Evolutionary conservation across 768 basidiomycete genomes (phyloP), one percentile per base, ranked within the genome.

Genomic region (Trametes coccinea): DNA sequence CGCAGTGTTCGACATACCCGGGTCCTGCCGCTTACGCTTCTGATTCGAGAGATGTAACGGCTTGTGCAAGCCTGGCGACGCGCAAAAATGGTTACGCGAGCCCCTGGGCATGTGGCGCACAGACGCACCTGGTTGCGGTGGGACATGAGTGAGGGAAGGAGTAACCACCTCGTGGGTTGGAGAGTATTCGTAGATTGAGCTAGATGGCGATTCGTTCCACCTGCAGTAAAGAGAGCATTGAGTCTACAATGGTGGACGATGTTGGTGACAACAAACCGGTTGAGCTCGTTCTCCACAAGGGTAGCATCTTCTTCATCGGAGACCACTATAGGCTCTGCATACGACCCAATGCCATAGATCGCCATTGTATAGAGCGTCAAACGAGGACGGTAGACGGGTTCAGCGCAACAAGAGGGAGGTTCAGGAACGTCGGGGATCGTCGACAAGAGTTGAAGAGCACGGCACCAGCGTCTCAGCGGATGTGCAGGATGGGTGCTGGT

Each of bases 301-400:
- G 69, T 66, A 11, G 61, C 70, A 22, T 71, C 71, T 54, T 72
- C 71, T 43, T 72, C 71, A 22, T 70, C 69, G 6, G 68, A 67
- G 7, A 70, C 60, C 16, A 70, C 60, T 16, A 72, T 72, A 2
- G 71, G 71, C 30, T 67, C 65, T 49, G 22, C 56, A 4, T 46
- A 46, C 8, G 71, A 70, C 11, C 71, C 71, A 33, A 54, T 11
- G 27, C 67, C 66, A 46, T 62, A 48, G 13, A 54, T 31, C 9
- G 60, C 54, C 67, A 68, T 68, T 8, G 45, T 29, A 22, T 43
- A 10, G 17, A 6, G 48, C 31, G 40, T 31, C 46, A 39, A 55
- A 53, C 31, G 30, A 54, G 5, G 34, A 37, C 22, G 22, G 22
- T 22, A 37, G 11, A 11, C 13, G 37, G 51, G 17, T 33, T 40